Percentiles rank a stretch among this genome's conserved stretches.
Evolutionary conservation across 768 basidiomycete species (phyloP).

Genomic region (Xanthoconium stramineum): DNA sequence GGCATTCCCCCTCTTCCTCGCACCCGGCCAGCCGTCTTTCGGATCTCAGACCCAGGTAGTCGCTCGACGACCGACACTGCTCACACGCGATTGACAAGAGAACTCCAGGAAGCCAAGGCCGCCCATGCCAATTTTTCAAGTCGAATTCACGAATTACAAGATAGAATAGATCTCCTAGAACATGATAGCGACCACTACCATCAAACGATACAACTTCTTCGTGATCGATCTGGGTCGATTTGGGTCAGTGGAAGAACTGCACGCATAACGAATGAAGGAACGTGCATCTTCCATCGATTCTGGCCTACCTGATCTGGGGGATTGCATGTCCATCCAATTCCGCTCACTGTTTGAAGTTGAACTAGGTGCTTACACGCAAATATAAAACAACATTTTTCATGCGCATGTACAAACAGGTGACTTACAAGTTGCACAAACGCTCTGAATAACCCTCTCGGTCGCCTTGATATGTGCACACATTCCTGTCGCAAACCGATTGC

Average conservation of each 20-base stretch:
- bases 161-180: constrained; percentile 12
- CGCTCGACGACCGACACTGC: constrained; percentile 3
- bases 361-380: no score
- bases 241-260: constrained; percentile 9
- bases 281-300: not conserved
- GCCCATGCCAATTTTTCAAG: constrained; percentile 15
- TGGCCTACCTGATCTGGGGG: not conserved
- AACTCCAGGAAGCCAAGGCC: constrained; percentile 11
- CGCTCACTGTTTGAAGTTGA: no score
- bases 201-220: constrained; percentile 14
- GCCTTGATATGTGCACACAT: no score
- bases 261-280: not conserved
- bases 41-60: not conserved
- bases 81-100: constrained; percentile 6
- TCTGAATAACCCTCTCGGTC: no score
- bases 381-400: no score
- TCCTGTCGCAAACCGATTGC: no score
- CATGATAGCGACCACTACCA: not conserved
- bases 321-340: no score
- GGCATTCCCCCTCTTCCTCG: constrained; percentile 26
- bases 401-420: no score
- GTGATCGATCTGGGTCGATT: constrained; percentile 17
- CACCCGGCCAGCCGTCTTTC: constrained; percentile 13
- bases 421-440: no score
- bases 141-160: constrained; percentile 7